Percentiles rank a stretch among this genome's conserved stretches.
Conservation (phyloP, 2,329 filamentous ascomycete species). For the Phoma sp. region DNA sequence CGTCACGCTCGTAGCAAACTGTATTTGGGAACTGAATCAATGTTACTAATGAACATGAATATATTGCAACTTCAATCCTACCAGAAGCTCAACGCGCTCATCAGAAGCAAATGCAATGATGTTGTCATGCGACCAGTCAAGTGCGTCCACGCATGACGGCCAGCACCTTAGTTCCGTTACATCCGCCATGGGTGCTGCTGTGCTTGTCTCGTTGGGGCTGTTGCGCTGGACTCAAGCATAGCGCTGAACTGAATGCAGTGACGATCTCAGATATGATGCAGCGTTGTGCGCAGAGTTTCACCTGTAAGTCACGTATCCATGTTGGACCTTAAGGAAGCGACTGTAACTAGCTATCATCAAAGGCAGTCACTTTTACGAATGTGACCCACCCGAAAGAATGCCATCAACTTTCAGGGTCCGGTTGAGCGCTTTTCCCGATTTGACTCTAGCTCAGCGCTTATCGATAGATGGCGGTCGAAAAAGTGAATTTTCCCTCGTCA, state of each 20-base stretch:
- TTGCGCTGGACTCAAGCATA: constrained; percentile 1
- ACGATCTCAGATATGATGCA: neutral
- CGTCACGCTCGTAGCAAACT: constrained; percentile 33
- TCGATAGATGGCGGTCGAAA: constrained; percentile 24
- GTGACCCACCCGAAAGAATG: constrained; percentile 4
- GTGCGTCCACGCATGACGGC: constrained; percentile 58
- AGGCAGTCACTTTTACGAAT: neutral
- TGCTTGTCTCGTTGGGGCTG: neutral
- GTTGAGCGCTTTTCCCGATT: neutral
- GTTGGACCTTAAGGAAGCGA: neutral
- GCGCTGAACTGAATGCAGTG: neutral
- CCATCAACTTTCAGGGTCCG: constrained; percentile 10
- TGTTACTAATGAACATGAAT: constrained; percentile 2
- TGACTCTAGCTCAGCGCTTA: constrained; percentile 16
- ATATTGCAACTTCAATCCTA: constrained; percentile 8
- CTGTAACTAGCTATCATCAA: neutral
- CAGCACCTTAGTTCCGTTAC: constrained; percentile 50
- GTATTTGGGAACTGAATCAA: constrained; percentile 42
- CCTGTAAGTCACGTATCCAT: neutral
- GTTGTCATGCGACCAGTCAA: constrained; percentile 66
- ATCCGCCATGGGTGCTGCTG: constrained; percentile 36
- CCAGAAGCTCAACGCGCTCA: constrained; percentile 62
- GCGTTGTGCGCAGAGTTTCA: neutral
- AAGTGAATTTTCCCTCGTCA: constrained; percentile 11
- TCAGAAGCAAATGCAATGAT: constrained; percentile 63